Conservation (phyloP, 2,329 filamentous ascomycete genomes). For the Hymenoscyphus infarciens region DNA sequence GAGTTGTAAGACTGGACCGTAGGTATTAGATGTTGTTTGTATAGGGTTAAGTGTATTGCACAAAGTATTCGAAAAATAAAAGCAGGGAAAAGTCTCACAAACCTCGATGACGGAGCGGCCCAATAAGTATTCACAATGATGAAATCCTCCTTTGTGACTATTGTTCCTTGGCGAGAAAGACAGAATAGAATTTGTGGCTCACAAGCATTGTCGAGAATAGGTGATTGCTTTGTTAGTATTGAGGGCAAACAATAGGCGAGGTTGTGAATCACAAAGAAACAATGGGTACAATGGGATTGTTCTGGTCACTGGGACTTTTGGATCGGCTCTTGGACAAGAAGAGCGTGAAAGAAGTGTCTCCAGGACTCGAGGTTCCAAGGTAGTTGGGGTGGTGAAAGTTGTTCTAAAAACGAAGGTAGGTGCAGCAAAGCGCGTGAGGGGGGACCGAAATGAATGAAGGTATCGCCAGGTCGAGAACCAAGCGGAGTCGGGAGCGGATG, state of each 20-base stretch:
- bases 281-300: slow-evolving; percentile 11
- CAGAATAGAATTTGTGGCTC: slow-evolving; percentile 14
- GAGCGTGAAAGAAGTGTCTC: slow-evolving; percentile 4
- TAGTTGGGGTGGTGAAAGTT: not conserved
- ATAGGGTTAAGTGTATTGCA: not conserved
- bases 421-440: not conserved
- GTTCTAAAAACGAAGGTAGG: not conserved
- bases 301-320: not conserved
- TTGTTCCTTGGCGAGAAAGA: slow-evolving; percentile 24
- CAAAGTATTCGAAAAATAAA: not conserved
- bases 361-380: slow-evolving; percentile 2
- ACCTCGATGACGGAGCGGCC: slow-evolving; percentile 4
- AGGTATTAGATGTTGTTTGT: not conserved
- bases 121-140: slow-evolving; percentile 8
- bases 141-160: slow-evolving; percentile 8
- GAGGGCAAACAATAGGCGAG: slow-evolving; percentile 5
- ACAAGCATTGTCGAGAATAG: slow-evolving; percentile 23
- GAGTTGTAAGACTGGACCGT: not conserved
- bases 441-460: not conserved
- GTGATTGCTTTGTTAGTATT: slow-evolving; percentile 15
- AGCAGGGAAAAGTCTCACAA: not conserved
- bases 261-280: slow-evolving; percentile 11
- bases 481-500: not conserved
- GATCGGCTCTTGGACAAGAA: not conserved
- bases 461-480: not conserved